Evolutionary conservation across 257 asterid species (phyloP), one percentile per base, ranked within the genome.

Genomic region (Scutellaria minor): DNA sequence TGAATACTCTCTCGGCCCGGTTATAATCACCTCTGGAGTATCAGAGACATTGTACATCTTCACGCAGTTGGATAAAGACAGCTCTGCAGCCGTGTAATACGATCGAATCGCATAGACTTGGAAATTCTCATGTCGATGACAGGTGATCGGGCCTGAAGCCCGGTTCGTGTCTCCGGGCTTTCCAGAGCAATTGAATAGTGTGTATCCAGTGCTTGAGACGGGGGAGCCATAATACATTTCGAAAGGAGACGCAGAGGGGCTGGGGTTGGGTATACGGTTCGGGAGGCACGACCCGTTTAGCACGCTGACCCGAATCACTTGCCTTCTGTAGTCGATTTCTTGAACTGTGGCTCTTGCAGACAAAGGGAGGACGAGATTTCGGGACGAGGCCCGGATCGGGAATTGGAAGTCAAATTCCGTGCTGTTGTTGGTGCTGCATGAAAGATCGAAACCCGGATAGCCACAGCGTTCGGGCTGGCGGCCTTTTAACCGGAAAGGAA

Each of bases 131-230:
- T 48, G 72, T 37, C 76, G 47, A 35, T 89, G 86, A 70, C 97
- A 91, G 27, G 70, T 6, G 18, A 87, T 62, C 7, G 72, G 76
- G 67, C 53, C 40, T 4, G 75, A 60, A 39, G 48, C 12, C 64
- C 11, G 15, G 0, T 0, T 0, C 2, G 7, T 0, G 1, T 20
- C 68, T 0, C 14, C 56, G 44, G 63, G 74, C 41, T 22, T 31
- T 1, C 81, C 54, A 7, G 92, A 83, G 60, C 96, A 90, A 53
- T 87, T 87, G 81, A 87, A 89, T 6, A 90, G 83, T 6, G 86
- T 81, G 81, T 14, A 83, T 11, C 83, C 86, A 5, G 4, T n/a
- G 35, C 47, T 12, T 24, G 61, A 6, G 4, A 0, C 12, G n/a
- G 7, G 20, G 66, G 20, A 59, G 51, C 48, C 64, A 54, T 7